phyloP scores from a whole-genome alignment of 2,329 filamentous ascomycete genomes.

The Trichoderma afroharzianum region DNA sequence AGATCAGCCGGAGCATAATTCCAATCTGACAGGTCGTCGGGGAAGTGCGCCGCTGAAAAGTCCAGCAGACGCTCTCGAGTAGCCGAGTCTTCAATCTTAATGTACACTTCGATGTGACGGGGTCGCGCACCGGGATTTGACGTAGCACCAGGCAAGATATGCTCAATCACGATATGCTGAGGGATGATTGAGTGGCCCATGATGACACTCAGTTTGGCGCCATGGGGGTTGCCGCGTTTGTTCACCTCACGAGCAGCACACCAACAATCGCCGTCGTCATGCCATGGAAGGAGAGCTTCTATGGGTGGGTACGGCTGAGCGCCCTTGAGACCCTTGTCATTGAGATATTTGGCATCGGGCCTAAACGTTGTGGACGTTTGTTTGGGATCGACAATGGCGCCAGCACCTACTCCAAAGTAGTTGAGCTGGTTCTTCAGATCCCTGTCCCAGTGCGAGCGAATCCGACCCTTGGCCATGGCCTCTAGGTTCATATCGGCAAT shows the following conservation, averaged over 20 bases:
- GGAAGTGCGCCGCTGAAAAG: constrained; percentile 43
- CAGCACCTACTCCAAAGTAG: constrained; percentile 64
- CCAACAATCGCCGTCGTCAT: constrained; percentile 83
- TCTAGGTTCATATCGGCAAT: constrained; percentile 45
- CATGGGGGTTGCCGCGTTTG: constrained; percentile 43
- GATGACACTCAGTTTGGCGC: constrained; percentile 63
- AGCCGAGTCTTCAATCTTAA: constrained; percentile 47
- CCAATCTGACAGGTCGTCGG: constrained; percentile 28
- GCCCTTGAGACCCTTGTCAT: constrained; percentile 22
- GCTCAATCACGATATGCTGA: constrained; percentile 68
- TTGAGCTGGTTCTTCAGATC: constrained; percentile 61
- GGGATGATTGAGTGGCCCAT: constrained; percentile 59
- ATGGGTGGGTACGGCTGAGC: constrained; percentile 35
- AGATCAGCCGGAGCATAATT: constrained; percentile 29
- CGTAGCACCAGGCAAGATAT: constrained; percentile 61
- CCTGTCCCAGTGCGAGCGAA: constrained; percentile 41
- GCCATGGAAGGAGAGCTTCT: constrained; percentile 65
- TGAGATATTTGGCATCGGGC: constrained; percentile 24
- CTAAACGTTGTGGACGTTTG: constrained; percentile 59
- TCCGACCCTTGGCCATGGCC: constrained; percentile 44
- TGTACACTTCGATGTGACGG: constrained; percentile 67
- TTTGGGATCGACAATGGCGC: constrained; percentile 59
- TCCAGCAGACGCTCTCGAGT: constrained; percentile 39
- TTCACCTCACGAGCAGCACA: constrained; percentile 56
- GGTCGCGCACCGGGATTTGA: constrained; percentile 61